A percentile compares a stretch with the other conserved stretches of the same genome.
phyloP scores from a whole-genome alignment of 257 asterid species.

The Solanum sejunctum region DNA sequence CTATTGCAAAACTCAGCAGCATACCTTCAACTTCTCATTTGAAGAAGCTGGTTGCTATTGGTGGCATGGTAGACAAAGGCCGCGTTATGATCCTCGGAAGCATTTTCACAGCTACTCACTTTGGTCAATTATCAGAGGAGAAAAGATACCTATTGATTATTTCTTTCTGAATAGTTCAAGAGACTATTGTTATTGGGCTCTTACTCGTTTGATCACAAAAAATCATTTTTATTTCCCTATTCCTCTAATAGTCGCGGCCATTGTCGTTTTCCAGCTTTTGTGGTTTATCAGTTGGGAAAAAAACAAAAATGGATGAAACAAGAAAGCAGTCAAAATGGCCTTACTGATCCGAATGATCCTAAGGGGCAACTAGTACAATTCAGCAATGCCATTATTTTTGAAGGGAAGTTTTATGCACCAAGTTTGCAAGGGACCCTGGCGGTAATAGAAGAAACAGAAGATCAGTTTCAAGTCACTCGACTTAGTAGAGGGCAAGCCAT shows the following conservation, averaged over 20 bases:
- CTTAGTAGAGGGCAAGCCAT: constrained; percentile 10
- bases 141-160: neutral
- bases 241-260: neutral
- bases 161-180: neutral
- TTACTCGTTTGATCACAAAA: neutral
- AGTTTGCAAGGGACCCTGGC: constrained; percentile 26
- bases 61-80: neutral
- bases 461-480: constrained; percentile 4
- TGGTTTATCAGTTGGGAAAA: neutral
- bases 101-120: neutral
- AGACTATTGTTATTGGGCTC: neutral
- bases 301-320: neutral
- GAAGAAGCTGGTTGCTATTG: neutral
- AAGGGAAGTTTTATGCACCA: constrained; percentile 20
- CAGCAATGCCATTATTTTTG: constrained; percentile 11
- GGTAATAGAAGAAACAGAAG: constrained; percentile 11
- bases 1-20: neutral
- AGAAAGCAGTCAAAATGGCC: constrained; percentile 2
- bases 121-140: neutral
- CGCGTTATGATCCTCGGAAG: neutral
- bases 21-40: neutral
- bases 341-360: constrained; percentile 11
- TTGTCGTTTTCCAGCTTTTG: constrained; percentile 6
- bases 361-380: constrained; percentile 7
- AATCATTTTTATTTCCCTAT: neutral